A percentile compares a stretch with the other conserved stretches of the same genome.
These are phyloP conservation scores for Cavenderia fasciculata DNA, from an alignment of 78 protist species.

Conservation along the genomic window DNA sequence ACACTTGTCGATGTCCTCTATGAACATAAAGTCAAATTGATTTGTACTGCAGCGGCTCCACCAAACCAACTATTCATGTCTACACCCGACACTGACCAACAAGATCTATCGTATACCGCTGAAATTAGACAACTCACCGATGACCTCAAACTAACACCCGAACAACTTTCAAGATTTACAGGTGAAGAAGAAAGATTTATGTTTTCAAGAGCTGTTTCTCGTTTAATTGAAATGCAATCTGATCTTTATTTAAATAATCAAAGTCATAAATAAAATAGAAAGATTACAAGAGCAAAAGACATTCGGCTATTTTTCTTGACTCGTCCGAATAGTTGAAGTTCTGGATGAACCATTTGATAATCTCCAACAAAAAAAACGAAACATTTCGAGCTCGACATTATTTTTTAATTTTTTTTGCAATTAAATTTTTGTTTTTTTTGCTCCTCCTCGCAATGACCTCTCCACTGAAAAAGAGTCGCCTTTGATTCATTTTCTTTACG, in stretches of 20 bases:
- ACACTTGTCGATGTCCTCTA: constrained; percentile 89
- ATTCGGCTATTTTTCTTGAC: no score
- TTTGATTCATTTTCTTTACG: no score
- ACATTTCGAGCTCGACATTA: no score
- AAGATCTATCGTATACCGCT: background rate
- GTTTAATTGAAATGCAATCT: constrained; percentile 93
- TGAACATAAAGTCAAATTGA: constrained; percentile 83
- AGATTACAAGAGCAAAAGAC: no score
- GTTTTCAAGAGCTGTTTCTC: constrained; percentile 83
- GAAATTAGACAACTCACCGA: constrained; percentile 20
- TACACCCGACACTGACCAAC: background rate
- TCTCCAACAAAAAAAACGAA: no score
- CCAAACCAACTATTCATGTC: constrained; percentile 72
- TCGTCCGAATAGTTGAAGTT: no score
- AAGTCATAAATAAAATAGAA: no score
- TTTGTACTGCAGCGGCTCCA: constrained; percentile 77
- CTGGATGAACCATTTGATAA: no score
- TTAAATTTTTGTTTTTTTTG: no score
- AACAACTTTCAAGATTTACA: constrained; percentile 73
- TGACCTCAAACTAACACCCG: constrained; percentile 70
- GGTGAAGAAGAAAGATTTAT: constrained; percentile 91
- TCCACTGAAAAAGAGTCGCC: no score
- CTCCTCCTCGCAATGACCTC: no score
- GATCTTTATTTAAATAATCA: constrained; percentile 82
- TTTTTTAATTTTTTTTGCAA: no score